phyloP scores from a whole-genome alignment of 78 protist genomes.

The Dictyostelium capitatum region DNA sequence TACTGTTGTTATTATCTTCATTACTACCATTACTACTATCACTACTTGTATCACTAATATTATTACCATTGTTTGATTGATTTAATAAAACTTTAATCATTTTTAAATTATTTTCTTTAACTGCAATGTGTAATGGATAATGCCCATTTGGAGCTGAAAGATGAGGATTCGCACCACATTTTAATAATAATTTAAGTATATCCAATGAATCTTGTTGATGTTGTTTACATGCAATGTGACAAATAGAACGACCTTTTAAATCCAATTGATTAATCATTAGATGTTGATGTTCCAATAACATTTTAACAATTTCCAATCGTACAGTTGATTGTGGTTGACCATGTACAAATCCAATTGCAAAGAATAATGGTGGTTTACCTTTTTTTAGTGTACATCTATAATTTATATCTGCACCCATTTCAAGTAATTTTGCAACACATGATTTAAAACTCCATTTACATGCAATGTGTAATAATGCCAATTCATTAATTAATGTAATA shows the following conservation, averaged over 20 bases:
- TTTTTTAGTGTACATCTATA: neutral
- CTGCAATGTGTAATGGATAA: slow-evolving; percentile 62
- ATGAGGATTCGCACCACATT: slow-evolving; percentile 45
- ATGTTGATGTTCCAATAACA: neutral
- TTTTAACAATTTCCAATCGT: slow-evolving; percentile 10
- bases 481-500: neutral
- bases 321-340: slow-evolving; percentile 51
- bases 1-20: neutral
- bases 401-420: slow-evolving; percentile 40
- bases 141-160: slow-evolving; percentile 18
- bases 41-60: neutral
- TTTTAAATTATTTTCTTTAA: slow-evolving; percentile 57
- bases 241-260: slow-evolving; percentile 50
- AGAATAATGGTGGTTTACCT: slow-evolving; percentile 64
- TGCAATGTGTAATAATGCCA: slow-evolving; percentile 43
- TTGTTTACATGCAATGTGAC: slow-evolving; percentile 66
- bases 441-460: slow-evolving; percentile 70
- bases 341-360: slow-evolving; percentile 37
- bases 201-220: slow-evolving; percentile 41
- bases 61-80: neutral
- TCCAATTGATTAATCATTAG: slow-evolving; percentile 32
- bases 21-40: neutral
- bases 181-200: slow-evolving; percentile 28
- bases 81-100: slow-evolving; percentile 26
- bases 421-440: slow-evolving; percentile 1